A percentile compares a stretch with the other conserved stretches of the same genome.
phyloP scores from a whole-genome alignment of 768 basidiomycete genomes.

The Leccinum sublutescens region DNA sequence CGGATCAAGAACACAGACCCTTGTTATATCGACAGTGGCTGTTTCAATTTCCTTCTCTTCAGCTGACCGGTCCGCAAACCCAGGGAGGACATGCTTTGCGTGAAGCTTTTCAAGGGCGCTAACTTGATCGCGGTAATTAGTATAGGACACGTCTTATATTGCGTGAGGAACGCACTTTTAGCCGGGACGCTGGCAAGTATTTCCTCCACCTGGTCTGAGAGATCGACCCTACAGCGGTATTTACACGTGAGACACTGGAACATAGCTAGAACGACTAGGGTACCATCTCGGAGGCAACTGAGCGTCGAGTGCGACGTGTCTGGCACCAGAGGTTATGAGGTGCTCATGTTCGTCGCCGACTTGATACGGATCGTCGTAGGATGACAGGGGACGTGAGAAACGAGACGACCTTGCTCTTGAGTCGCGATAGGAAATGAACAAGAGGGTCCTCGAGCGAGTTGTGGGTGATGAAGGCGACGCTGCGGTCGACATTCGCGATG shows the following conservation, averaged over 20 bases:
- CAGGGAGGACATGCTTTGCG: conserved; percentile 93
- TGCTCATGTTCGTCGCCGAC: conserved; percentile 58
- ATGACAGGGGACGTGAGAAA: conserved; percentile 39
- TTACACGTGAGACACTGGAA: conserved; percentile 18
- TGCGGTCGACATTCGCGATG: conserved; percentile 32
- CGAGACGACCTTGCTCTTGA: conserved; percentile 51
- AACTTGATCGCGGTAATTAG: conserved; percentile 50
- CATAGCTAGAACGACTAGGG: background rate
- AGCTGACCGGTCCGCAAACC: conserved; percentile 90
- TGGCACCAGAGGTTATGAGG: conserved; percentile 47
- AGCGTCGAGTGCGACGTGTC: conserved; percentile 53
- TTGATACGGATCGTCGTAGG: conserved; percentile 48
- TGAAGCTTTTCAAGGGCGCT: conserved; percentile 90
- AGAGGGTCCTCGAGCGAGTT: conserved; percentile 84
- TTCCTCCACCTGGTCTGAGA: conserved; percentile 85
- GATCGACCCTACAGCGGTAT: conserved; percentile 71
- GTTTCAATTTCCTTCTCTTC: conserved; percentile 94
- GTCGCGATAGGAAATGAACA: conserved; percentile 93
- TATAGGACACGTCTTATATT: conserved; percentile 8
- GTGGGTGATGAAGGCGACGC: conserved; percentile 40
- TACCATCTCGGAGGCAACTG: conserved; percentile 87
- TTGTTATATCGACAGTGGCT: conserved; percentile 84
- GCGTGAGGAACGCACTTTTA: conserved; percentile 63
- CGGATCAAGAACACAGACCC: conserved; percentile 45
- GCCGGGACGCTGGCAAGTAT: conserved; percentile 63